Percentiles rank a stretch among this genome's conserved stretches.
Conservation (phyloP, 164 flowering plant genomes). For the Vitis cinerea region DNA sequence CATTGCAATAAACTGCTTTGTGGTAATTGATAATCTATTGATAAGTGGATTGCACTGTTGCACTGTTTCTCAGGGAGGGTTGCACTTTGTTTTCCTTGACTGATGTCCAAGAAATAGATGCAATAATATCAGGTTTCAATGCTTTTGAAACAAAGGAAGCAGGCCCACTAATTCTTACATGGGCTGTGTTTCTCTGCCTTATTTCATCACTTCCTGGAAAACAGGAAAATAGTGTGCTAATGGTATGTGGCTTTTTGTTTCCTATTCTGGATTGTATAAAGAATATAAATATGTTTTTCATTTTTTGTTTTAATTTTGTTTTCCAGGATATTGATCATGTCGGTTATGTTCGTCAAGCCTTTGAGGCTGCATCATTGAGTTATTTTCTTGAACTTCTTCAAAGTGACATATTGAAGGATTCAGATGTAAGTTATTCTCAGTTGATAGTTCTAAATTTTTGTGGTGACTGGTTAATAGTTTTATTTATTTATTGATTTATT, state of each 20-base stretch:
- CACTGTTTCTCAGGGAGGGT: conserved; percentile 53
- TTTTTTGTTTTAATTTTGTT: conserved; percentile 1
- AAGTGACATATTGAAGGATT: conserved; percentile 56
- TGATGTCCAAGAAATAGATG: conserved; percentile 85
- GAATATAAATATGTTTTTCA: not conserved
- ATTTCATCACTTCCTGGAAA: conserved; percentile 72
- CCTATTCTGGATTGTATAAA: not conserved
- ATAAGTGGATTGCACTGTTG: too few relatives aligned
- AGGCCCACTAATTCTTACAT: conserved; percentile 73
- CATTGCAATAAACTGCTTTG: too few relatives aligned
- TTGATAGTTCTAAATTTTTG: not conserved
- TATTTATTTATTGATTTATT: not conserved
- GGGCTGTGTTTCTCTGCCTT: conserved; percentile 90
- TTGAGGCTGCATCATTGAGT: conserved; percentile 64
- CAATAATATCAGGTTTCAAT: conserved; percentile 56
- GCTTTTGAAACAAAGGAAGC: conserved; percentile 62
- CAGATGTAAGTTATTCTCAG: conserved; percentile 63
- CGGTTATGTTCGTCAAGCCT: conserved; percentile 86
- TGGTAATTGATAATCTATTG: too few relatives aligned
- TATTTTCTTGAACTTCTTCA: conserved; percentile 68
- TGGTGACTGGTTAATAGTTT: conserved; percentile 1
- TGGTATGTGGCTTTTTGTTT: conserved; percentile 39
- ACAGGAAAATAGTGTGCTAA: conserved; percentile 44
- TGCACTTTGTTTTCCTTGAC: conserved; percentile 42
- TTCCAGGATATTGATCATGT: conserved; percentile 86